Base-by-base conservation (phyloP, 108 stramenopile species). In the Tribonema minus region DNA sequence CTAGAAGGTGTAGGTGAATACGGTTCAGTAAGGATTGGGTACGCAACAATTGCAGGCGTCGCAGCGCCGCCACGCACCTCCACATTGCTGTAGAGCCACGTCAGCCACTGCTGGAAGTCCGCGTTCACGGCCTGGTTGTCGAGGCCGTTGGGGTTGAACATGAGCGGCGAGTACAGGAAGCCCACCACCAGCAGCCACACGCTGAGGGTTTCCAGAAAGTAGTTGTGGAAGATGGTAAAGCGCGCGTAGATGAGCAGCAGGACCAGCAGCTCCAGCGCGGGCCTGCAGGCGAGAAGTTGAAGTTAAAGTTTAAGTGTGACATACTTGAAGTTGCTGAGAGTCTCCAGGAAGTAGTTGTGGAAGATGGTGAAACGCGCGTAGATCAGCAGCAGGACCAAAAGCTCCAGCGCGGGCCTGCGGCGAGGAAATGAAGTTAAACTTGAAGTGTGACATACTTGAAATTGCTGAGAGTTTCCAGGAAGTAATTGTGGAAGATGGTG, bases 121-220 rank as follows among this genome's bases (percentile, higher is more conserved):
- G 37, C 37, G 68, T 61, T 70, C 38, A 0, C 38, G 26, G 67
- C 0, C 0, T 68, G 67, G 67, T 64, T 61, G 46, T 78, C 76
- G 1, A 78, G 68, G 7, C 76, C 76, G 40, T 78, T 78, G 7
- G 76, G 76, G 76, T 78, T 78, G 34, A 78, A 78, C 6, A 78
- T 41, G 4, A 78, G 36, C 5, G 76, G 76, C 2, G 76, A 61
- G 31, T 40, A 78, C 65, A 78, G 68, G 40, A 68, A 23, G 28
- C 76, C 76, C n/a, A 78, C 60, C 34, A 68, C 31, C 15, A 78
- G 76, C 58, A 78, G 59, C 41, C 65, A 78, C 20, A 78, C 76
- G 26, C 63, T 65, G 68, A 78, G 65, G 30, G 76, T 78, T 41
- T 67, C 76, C 1, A 78, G 67, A 39, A 78, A 78, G 76, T 78